Evolutionary conservation across 495 filamentous ascomycete genomes (phyloP).

Genomic region (Zalerion maritima): DNA sequence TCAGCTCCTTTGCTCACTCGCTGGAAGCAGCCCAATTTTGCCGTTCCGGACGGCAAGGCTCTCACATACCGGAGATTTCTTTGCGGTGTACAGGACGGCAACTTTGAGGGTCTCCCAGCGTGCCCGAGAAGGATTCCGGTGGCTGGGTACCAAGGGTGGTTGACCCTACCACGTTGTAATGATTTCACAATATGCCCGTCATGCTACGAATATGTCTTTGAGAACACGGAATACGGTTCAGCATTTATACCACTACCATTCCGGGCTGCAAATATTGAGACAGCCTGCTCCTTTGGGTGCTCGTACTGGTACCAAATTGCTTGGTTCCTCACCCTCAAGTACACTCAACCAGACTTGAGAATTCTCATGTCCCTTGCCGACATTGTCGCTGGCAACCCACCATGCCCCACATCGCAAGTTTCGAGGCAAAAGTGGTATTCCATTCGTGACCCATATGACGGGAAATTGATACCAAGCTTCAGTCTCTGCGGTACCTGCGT

Average conservation of each 20-base stretch:
- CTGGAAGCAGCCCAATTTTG: too few species aligned
- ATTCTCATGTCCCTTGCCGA: slow-evolving; percentile 23
- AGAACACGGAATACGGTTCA: slow-evolving; percentile 21
- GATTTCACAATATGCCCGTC: slow-evolving; percentile 32
- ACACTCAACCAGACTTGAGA: slow-evolving; percentile 20
- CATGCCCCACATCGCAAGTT: slow-evolving; percentile 19
- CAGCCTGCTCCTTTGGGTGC: slow-evolving; percentile 30
- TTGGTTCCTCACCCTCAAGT: slow-evolving; percentile 26
- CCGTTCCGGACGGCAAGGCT: too few species aligned
- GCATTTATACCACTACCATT: slow-evolving; percentile 21
- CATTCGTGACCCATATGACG: slow-evolving; percentile 21
- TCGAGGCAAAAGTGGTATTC: slow-evolving; percentile 26
- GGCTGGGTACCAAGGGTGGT: slow-evolving; percentile 19
- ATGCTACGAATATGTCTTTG: slow-evolving; percentile 25
- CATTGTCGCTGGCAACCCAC: slow-evolving; percentile 17
- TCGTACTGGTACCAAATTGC: slow-evolving; percentile 33
- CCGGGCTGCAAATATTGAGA: slow-evolving; percentile 18
- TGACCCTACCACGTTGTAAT: slow-evolving; percentile 25
- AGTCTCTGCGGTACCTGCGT: slow-evolving; percentile 27
- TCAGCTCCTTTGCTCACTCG: too few species aligned
- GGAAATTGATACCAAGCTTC: slow-evolving; percentile 18
- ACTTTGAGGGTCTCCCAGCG: slow-evolving; percentile 18
- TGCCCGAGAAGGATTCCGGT: slow-evolving; percentile 22
- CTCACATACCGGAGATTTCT: slow-evolving; percentile 22
- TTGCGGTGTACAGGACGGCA: slow-evolving; percentile 16